A percentile compares a stretch with the other conserved stretches of the same genome.
Evolutionary conservation across 352 stramenopile genomes (phyloP).

Genomic region (Lagenidium sp.): DNA sequence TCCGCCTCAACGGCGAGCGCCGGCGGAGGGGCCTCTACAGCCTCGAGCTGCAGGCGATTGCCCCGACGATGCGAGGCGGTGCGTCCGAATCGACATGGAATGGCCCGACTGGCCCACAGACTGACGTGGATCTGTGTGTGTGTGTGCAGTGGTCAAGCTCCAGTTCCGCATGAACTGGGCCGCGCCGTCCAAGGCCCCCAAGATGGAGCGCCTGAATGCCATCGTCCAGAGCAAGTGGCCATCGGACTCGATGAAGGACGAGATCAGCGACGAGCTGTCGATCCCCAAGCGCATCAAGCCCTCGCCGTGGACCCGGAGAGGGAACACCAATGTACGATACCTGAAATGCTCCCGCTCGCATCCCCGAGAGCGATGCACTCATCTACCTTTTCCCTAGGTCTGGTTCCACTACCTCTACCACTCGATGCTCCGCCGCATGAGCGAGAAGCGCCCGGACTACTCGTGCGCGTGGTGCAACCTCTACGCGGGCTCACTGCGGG

Average conservation of each 20-base stretch:
- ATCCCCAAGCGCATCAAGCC: conserved; percentile 26
- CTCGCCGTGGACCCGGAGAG: conserved; percentile 16
- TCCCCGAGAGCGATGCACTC: conserved; percentile 43
- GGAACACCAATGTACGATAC: conserved; percentile 6
- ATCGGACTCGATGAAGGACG: conserved; percentile 2
- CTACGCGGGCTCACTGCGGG: conserved; percentile 59
- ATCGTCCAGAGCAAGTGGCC: conserved; percentile 30
- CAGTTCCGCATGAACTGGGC: conserved; percentile 45
- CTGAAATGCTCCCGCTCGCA: no score
- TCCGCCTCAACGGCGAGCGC: conserved; percentile 34
- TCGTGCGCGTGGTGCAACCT: conserved; percentile 81
- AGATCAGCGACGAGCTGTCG: conserved; percentile 20
- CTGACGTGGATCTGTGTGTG: not conserved
- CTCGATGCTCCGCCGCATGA: conserved; percentile 68
- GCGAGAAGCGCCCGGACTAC: conserved; percentile 73
- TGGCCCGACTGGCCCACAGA: conserved; percentile 1
- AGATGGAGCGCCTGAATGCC: conserved; percentile 31
- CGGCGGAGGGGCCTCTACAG: conserved; percentile 37
- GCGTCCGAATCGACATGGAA: conserved; percentile 5
- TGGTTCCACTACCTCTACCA: conserved; percentile 85
- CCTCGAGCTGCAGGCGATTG: conserved; percentile 43
- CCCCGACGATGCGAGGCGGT: conserved; percentile 38
- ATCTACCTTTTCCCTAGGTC: conserved; percentile 81
- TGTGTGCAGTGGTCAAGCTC: conserved; percentile 36
- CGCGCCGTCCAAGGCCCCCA: conserved; percentile 18